Evolutionary conservation across 495 filamentous ascomycete species (phyloP).

Genomic region (Bryoglossum gracile): DNA sequence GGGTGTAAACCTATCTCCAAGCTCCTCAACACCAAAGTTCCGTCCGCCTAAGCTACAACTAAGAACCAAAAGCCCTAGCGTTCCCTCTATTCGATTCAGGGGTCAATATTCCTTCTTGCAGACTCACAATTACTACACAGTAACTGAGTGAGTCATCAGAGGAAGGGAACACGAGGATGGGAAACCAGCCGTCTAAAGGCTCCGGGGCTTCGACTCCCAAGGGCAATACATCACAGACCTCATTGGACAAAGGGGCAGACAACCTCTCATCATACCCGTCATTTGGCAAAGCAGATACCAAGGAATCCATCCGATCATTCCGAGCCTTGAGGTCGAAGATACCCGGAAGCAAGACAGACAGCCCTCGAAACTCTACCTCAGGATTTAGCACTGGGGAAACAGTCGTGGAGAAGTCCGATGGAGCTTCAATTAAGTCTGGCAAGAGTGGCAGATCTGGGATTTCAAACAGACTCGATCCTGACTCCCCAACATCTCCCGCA

Average conservation of each 20-base stretch:
- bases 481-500: constrained; percentile 10
- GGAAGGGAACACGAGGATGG: constrained; percentile 55
- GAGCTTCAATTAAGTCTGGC: constrained; percentile 61
- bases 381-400: constrained; percentile 53
- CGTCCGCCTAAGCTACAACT: no score
- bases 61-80: no score
- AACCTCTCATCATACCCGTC: constrained; percentile 74
- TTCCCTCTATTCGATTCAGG: no score
- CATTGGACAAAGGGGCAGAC: constrained; percentile 15
- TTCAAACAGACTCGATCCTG: constrained; percentile 26
- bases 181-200: constrained; percentile 81
- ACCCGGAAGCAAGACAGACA: constrained; percentile 58
- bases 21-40: no score
- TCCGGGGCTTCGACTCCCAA: constrained; percentile 26
- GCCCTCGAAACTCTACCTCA: constrained; percentile 66
- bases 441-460: constrained; percentile 45
- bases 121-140: no score
- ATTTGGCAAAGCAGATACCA: constrained; percentile 89
- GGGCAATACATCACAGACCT: constrained; percentile 29
- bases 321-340: constrained; percentile 60
- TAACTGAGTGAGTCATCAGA: no score
- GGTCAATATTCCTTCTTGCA: no score
- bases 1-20: no score
- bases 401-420: constrained; percentile 60
- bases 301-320: constrained; percentile 86